Evolutionary conservation across 495 filamentous ascomycete genomes (phyloP).

Genomic region (Coniosporium apollinis): DNA sequence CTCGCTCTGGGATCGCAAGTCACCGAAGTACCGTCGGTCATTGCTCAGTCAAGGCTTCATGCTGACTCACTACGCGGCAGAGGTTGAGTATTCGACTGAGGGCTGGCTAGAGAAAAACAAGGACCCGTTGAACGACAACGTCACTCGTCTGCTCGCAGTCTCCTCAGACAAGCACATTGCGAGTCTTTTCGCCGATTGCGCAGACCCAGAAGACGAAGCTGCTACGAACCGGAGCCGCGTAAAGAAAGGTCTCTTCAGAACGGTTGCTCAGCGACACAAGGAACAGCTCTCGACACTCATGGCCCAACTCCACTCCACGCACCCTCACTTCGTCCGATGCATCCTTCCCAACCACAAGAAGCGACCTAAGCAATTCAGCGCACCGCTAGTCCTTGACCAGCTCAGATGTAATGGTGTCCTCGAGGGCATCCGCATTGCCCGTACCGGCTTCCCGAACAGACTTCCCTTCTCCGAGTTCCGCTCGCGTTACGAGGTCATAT

Average conservation of each 20-base stretch:
- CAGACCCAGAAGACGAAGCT: conserved; percentile 50
- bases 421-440: conserved; percentile 92
- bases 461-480: conserved; percentile 87
- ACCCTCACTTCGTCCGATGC: conserved; percentile 96
- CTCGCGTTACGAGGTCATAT: conserved; percentile 94
- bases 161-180: conserved; percentile 74
- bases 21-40: conserved; percentile 77
- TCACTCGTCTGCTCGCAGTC: conserved; percentile 69
- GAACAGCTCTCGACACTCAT: conserved; percentile 91
- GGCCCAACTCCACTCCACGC: conserved; percentile 87
- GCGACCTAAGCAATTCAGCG: conserved; percentile 79
- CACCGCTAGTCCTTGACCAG: conserved; percentile 83
- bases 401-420: conserved; percentile 96
- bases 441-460: conserved; percentile 96
- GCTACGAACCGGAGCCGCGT: conserved; percentile 61
- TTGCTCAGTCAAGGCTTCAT: conserved; percentile 85
- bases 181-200: conserved; percentile 73
- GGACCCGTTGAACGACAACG: conserved; percentile 91
- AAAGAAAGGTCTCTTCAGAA: conserved; percentile 95
- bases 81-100: conserved; percentile 90
- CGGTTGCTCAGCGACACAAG: conserved; percentile 93
- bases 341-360: conserved; percentile 99
- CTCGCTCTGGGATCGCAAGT: conserved; percentile 90
- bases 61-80: conserved; percentile 95
- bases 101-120: conserved; percentile 99